Conservation (phyloP, 2,329 filamentous ascomycete species). For the Sclerotiophoma versabilis region DNA sequence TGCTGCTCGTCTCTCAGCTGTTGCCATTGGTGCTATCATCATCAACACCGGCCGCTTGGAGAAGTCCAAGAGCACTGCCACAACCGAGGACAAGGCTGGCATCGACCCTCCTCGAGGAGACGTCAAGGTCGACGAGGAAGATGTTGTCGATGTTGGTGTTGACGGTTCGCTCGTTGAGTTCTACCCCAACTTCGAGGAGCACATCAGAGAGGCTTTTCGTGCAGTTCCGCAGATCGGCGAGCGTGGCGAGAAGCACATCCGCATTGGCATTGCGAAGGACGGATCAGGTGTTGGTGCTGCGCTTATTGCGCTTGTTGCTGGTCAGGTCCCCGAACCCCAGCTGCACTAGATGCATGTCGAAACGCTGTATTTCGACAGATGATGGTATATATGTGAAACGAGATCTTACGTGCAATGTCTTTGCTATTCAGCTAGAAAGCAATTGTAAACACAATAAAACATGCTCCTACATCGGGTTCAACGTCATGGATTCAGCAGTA, state of each 20-base stretch:
- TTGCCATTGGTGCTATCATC: conserved; percentile 85
- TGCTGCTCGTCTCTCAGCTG: conserved; percentile 84
- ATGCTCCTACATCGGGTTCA: background rate
- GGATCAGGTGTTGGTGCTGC: conserved; percentile 95
- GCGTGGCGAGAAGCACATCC: conserved; percentile 81
- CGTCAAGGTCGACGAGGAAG: conserved; percentile 58
- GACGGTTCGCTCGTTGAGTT: conserved; percentile 95
- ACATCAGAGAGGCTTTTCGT: conserved; percentile 82
- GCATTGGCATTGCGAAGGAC: conserved; percentile 96
- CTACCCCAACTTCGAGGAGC: conserved; percentile 89
- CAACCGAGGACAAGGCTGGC: conserved; percentile 45
- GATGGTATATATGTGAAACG: conserved; percentile 13
- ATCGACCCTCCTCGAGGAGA: conserved; percentile 42
- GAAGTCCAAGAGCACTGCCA: conserved; percentile 42
- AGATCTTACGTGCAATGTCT: conserved; percentile 4
- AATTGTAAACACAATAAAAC: background rate
- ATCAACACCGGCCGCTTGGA: conserved; percentile 78
- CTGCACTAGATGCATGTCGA: conserved; percentile 3
- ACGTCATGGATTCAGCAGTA: no score
- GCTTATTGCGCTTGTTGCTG: conserved; percentile 89
- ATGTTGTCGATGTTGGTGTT: conserved; percentile 88
- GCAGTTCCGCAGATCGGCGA: conserved; percentile 79
- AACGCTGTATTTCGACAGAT: background rate
- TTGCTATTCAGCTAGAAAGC: background rate
- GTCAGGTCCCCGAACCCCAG: conserved; percentile 52